These are phyloP conservation scores for Thraustotheca clavata DNA, from an alignment of 352 stramenopile genomes.

Conservation along the genomic window DNA sequence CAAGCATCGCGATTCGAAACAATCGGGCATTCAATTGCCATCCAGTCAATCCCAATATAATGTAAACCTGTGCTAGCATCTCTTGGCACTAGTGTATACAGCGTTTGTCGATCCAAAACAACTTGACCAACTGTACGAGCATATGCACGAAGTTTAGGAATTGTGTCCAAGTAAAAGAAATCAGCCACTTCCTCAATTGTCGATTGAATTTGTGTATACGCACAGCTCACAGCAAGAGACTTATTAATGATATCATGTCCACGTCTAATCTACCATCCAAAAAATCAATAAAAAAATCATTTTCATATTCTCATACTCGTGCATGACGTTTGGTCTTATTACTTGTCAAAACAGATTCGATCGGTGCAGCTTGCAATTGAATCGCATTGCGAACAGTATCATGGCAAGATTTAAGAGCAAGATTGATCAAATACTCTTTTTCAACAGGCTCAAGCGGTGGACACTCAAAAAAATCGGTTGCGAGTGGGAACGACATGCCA, in stretches of 20 bases:
- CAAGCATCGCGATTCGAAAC: conserved; percentile 70
- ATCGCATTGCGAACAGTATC: conserved; percentile 58
- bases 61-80: conserved; percentile 45
- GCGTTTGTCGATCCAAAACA: conserved; percentile 65
- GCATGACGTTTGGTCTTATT: background rate
- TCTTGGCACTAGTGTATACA: conserved; percentile 42
- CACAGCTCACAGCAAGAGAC: conserved; percentile 1
- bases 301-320: background rate
- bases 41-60: conserved; percentile 74
- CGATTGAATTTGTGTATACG: conserved; percentile 55
- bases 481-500: conserved; percentile 35
- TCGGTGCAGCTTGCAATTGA: background rate
- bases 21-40: conserved; percentile 53
- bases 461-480: conserved; percentile 59
- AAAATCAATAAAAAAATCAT: background rate
- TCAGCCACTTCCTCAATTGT: conserved; percentile 75
- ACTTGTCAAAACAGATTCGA: background rate
- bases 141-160: conserved; percentile 32
- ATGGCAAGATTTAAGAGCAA: conserved; percentile 70
- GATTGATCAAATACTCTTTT: conserved; percentile 52
- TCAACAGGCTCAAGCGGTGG: conserved; percentile 55
- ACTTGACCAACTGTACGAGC: conserved; percentile 22
- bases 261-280: background rate
- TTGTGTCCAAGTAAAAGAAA: conserved; percentile 73
- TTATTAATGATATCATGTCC: conserved; percentile 12